Evolutionary conservation across 164 flowering plant species (phyloP).

Genomic region (Malania oleifera): DNA sequence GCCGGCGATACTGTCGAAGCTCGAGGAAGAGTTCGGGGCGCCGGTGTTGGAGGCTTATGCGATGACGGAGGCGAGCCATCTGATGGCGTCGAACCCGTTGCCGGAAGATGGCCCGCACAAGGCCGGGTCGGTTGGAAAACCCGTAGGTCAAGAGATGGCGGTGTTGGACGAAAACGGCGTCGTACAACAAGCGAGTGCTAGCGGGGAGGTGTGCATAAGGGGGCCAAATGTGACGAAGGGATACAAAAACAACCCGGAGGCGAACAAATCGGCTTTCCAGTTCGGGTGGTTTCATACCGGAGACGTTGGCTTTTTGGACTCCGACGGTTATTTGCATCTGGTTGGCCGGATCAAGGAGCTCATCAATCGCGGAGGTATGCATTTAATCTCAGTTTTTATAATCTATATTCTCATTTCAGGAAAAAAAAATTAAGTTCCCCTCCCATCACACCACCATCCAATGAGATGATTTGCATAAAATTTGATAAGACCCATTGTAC

Average conservation of each 20-base stretch:
- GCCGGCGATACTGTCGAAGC: conserved; percentile 51
- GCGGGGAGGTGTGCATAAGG: conserved; percentile 88
- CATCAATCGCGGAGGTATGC: conserved; percentile 92
- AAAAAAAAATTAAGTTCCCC: too few relatives aligned
- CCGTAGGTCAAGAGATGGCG: conserved; percentile 88
- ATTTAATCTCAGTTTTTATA: not conserved
- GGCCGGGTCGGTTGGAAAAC: conserved; percentile 83
- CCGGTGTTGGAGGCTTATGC: conserved; percentile 96
- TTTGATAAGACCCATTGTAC: too few relatives aligned
- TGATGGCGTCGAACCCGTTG: conserved; percentile 75
- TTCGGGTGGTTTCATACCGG: conserved; percentile 98
- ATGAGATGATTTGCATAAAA: too few relatives aligned
- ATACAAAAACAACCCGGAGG: conserved; percentile 84
- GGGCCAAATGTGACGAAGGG: conserved; percentile 87
- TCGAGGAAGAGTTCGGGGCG: conserved; percentile 76
- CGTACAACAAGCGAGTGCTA: conserved; percentile 28
- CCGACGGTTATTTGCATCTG: conserved; percentile 80
- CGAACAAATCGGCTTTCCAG: conserved; percentile 57
- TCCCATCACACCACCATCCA: too few relatives aligned
- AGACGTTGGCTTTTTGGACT: conserved; percentile 71
- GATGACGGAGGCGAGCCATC: conserved; percentile 73
- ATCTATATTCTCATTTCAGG: not conserved
- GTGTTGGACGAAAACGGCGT: conserved; percentile 62
- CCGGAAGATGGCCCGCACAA: conserved; percentile 70
- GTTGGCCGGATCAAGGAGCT: conserved; percentile 98